These are phyloP conservation scores for Cryptococcus neoformans DNA, from an alignment of 1,284 basidiomycete species.

Conservation along the genomic window DNA sequence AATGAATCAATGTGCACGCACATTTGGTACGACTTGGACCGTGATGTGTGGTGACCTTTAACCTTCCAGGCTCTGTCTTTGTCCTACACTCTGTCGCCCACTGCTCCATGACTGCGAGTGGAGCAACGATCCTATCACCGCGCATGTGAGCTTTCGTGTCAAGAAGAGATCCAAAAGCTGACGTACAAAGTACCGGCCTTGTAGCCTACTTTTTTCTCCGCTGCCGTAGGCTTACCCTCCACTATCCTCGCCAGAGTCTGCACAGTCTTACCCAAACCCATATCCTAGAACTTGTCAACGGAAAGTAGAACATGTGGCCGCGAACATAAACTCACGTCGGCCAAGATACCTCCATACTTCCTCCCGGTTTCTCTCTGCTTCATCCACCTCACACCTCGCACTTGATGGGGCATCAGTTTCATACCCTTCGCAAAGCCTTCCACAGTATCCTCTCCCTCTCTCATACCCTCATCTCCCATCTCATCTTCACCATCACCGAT, in stretches of 20 bases:
- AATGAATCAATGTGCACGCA: constrained; percentile 40
- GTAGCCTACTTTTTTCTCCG: constrained; percentile 70
- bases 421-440: constrained; percentile 69
- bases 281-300: constrained; percentile 38
- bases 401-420: constrained; percentile 77
- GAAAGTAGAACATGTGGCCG: neutral
- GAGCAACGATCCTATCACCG: constrained; percentile 65
- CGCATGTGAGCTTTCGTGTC: neutral
- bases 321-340: constrained; percentile 64
- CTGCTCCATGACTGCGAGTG: constrained; percentile 80
- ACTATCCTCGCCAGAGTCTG: constrained; percentile 81
- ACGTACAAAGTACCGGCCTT: constrained; percentile 65
- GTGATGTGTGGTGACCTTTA: constrained; percentile 78
- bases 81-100: constrained; percentile 84
- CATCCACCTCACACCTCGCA: constrained; percentile 83
- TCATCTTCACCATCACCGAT: constrained; percentile 48
- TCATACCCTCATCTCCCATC: constrained; percentile 52
- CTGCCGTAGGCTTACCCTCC: constrained; percentile 65
- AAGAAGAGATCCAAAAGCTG: neutral
- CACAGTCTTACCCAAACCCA: constrained; percentile 83
- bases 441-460: constrained; percentile 61
- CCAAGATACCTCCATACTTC: constrained; percentile 80
- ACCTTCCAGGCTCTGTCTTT: constrained; percentile 61
- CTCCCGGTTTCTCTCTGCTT: constrained; percentile 72
- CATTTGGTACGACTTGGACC: constrained; percentile 67